phyloP scores from a whole-genome alignment of 257 asterid species.

The Verbascum thapsus region DNA sequence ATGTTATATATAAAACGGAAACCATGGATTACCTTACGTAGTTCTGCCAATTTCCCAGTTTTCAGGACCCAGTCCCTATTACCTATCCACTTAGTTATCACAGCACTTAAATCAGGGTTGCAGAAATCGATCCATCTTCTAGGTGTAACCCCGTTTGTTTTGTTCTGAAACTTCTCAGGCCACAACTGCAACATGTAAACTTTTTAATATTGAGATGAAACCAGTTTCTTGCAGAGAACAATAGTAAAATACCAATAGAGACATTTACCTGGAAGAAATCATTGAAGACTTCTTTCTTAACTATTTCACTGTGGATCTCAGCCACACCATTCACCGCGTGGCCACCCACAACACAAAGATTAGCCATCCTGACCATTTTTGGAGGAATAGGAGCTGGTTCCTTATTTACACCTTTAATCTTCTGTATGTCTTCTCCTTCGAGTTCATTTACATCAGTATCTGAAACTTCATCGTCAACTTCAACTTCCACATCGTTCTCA shows the following conservation, averaged over 20 bases:
- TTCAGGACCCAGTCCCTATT: slow-evolving; percentile 72
- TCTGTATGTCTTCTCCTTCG: slow-evolving; percentile 38
- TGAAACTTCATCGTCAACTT: slow-evolving; percentile 30
- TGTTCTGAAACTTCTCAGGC: slow-evolving; percentile 86
- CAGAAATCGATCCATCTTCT: slow-evolving; percentile 87
- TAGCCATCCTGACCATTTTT: slow-evolving; percentile 85
- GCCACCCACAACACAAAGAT: slow-evolving; percentile 84
- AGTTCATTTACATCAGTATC: slow-evolving; percentile 38
- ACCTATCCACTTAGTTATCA: slow-evolving; percentile 79
- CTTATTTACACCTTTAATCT: slow-evolving; percentile 35
- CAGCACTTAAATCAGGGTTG: slow-evolving; percentile 67
- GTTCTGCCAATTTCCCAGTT: slow-evolving; percentile 66
- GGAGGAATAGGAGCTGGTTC: slow-evolving; percentile 47
- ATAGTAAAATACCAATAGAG: not conserved
- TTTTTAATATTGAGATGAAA: slow-evolving; percentile 21
- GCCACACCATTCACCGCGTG: slow-evolving; percentile 94
- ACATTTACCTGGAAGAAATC: slow-evolving; percentile 70
- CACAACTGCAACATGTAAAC: slow-evolving; percentile 53
- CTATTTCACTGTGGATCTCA: slow-evolving; percentile 82
- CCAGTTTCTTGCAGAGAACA: slow-evolving; percentile 24
- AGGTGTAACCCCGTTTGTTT: slow-evolving; percentile 90
- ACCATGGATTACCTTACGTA: slow-evolving; percentile 58
- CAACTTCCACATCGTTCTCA: slow-evolving; percentile 36
- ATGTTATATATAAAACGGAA: slow-evolving; percentile 1
- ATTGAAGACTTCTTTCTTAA: slow-evolving; percentile 74